Evolutionary conservation across 1,284 basidiomycete species (phyloP), one percentile per base, ranked within the genome.

Genomic region (Phylloboletellus chloephorus): DNA sequence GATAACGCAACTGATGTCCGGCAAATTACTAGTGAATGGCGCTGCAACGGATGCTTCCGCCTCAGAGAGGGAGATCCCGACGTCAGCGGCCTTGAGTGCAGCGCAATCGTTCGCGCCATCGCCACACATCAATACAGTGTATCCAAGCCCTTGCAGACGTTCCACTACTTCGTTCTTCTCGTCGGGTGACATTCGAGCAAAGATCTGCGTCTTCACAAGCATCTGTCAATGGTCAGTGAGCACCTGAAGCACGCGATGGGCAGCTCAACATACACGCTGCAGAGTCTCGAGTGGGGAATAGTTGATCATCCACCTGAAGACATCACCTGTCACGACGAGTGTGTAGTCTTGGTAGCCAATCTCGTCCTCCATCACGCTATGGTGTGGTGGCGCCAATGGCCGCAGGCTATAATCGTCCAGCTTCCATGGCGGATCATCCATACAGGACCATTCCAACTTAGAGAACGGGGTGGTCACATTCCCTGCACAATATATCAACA

Each of bases 91-190:
- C 67, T 98, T 99, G 51, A 99, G 74, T 15, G 96, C 96, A 21
- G 95, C 93, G 60, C 95, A 98, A 60, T 99, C 96, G 63, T 99
- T 98, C 5, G 96, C 96, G 21, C 96, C 96, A 60, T 99, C 96
- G 28, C 96, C 96, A 58, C 96, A 98, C 84, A 98, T 98, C 5
- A 96, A 77, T 9, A 98, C 95, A 0, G 89, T 96, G 61, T 98
- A 98, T 7, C 94, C 95, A 7, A 98, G 74, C 4, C 77, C 72
- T 60, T 98, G 96, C 16, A 99, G 72, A 3, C 94, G 80, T 61
- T 98, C 95, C 29, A 99, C 90, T 13, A 98, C 80, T 62, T 99
- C 96, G 56, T 98, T 96, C 71, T 99, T 99, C 69, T 98, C 96
- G 63, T 98, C 96, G 0, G 96, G 96, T 12, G 95, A 98, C 96